These are phyloP conservation scores for Fusarium phyllophilum DNA, from an alignment of 2,329 filamentous ascomycete species.

Conservation along the genomic window DNA sequence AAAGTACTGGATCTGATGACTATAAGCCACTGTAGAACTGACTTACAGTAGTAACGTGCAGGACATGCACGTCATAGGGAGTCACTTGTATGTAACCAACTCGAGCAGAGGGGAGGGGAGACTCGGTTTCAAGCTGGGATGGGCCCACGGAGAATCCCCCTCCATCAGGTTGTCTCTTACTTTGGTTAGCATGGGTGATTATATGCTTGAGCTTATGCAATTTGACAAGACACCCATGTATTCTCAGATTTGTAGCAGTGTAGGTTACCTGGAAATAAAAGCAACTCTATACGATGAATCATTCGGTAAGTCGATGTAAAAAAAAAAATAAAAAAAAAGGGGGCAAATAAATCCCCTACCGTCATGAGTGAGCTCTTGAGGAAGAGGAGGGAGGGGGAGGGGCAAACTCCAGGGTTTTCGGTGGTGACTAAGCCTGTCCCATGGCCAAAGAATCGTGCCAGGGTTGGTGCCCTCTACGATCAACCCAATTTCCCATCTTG, in stretches of 20 bases:
- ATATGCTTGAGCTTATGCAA: neutral
- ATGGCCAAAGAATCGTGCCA: constrained; percentile 8
- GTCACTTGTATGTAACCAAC: constrained; percentile 16
- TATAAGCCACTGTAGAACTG: neutral
- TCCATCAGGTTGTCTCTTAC: constrained; percentile 9
- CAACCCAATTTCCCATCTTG: constrained; percentile 28
- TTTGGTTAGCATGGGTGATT: neutral
- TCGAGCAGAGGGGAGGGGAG: constrained; percentile 8
- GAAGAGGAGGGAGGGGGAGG: constrained; percentile 25
- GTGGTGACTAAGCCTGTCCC: constrained; percentile 20
- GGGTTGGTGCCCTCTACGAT: constrained; percentile 41
- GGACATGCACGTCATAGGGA: constrained; percentile 31
- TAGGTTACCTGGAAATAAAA: neutral
- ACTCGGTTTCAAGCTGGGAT: constrained; percentile 25
- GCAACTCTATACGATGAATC: neutral
- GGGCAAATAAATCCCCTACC: neutral
- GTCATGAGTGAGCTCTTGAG: constrained; percentile 1
- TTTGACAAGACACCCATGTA: neutral
- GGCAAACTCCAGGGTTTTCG: constrained; percentile 5
- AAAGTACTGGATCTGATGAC: neutral
- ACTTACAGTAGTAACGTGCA: constrained; percentile 3
- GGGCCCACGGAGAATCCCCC: constrained; percentile 18
- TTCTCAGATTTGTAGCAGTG: neutral
- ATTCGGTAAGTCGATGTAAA: neutral
- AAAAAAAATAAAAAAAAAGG: too few relatives aligned